Evolutionary conservation across 495 filamentous ascomycete species (phyloP).

Genomic region (Neurospora terricola): DNA sequence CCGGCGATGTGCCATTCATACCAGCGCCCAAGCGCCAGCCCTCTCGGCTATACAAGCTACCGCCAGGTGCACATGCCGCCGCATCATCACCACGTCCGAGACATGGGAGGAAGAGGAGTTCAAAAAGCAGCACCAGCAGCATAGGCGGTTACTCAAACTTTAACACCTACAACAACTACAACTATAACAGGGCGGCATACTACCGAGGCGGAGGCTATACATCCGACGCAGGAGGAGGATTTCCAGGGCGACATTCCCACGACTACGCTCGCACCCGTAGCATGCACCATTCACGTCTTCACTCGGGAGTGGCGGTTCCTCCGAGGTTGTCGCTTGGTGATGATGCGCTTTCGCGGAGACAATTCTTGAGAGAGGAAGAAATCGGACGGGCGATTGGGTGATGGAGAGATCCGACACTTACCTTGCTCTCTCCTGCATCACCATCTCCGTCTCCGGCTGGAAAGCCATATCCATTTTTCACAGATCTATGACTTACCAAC

Average conservation of each 20-base stretch:
- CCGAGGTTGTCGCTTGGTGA: conserved; percentile 30
- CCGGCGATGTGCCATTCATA: conserved; percentile 38
- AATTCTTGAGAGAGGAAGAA: conserved; percentile 25
- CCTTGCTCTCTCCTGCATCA: not conserved
- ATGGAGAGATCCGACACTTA: not conserved
- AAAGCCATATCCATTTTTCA: not conserved
- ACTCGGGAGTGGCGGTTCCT: conserved; percentile 32
- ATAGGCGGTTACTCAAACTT: conserved; percentile 22
- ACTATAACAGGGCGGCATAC: not conserved
- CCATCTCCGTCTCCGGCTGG: not conserved
- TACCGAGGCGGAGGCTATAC: not conserved
- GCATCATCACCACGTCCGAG: conserved; percentile 16
- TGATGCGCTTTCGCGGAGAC: conserved; percentile 26
- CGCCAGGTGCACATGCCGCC: conserved; percentile 7
- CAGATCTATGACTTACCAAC: not conserved
- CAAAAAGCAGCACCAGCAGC: conserved; percentile 33
- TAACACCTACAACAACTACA: conserved; percentile 5
- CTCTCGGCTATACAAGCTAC: conserved; percentile 34
- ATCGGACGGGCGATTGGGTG: conserved; percentile 38
- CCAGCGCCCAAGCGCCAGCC: conserved; percentile 27
- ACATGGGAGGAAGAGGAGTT: conserved; percentile 26
- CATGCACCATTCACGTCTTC: conserved; percentile 23
- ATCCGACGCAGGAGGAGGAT: conserved; percentile 6
- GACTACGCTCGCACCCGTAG: conserved; percentile 4
- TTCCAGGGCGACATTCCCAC: conserved; percentile 18